Conservation (phyloP, 192 early-diverging fungal species). For the Coemansia reversa region DNA sequence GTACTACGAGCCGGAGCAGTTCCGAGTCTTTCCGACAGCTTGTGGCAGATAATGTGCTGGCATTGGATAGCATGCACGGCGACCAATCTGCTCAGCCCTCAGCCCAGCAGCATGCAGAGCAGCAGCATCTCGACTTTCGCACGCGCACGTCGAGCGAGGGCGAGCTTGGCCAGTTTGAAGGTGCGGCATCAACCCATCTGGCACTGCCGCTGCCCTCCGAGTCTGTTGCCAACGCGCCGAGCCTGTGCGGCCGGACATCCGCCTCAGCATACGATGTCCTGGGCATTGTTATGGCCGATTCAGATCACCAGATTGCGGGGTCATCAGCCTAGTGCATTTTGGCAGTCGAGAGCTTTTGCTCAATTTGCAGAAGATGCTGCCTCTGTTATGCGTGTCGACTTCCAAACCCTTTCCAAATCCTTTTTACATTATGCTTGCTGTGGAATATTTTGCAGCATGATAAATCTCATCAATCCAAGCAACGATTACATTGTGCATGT, state of each 20-base stretch:
- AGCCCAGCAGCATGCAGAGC: constrained; percentile 6
- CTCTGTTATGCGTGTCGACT: neutral
- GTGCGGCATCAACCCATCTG: constrained; percentile 46
- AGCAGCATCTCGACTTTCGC: constrained; percentile 39
- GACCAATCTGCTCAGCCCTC: neutral
- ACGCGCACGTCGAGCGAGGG: constrained; percentile 45
- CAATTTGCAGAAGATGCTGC: neutral
- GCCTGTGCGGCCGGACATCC: constrained; percentile 46
- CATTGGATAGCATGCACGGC: neutral
- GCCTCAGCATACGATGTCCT: constrained; percentile 47
- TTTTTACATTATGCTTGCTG: neutral
- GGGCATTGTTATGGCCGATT: constrained; percentile 50
- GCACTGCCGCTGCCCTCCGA: constrained; percentile 49
- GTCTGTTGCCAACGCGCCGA: constrained; percentile 18
- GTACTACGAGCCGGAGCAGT: neutral
- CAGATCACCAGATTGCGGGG: constrained; percentile 40
- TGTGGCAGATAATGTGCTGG: neutral
- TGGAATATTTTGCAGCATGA: neutral
- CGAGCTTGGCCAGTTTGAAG: constrained; percentile 54
- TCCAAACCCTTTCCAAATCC: neutral
- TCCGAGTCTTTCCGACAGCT: neutral
- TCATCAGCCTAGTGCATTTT: constrained; percentile 26
- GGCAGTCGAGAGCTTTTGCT: neutral
- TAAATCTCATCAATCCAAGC: neutral
- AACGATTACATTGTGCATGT: neutral